Conservation (phyloP, 768 basidiomycete genomes). For the Kwoniella dendrophila region DNA sequence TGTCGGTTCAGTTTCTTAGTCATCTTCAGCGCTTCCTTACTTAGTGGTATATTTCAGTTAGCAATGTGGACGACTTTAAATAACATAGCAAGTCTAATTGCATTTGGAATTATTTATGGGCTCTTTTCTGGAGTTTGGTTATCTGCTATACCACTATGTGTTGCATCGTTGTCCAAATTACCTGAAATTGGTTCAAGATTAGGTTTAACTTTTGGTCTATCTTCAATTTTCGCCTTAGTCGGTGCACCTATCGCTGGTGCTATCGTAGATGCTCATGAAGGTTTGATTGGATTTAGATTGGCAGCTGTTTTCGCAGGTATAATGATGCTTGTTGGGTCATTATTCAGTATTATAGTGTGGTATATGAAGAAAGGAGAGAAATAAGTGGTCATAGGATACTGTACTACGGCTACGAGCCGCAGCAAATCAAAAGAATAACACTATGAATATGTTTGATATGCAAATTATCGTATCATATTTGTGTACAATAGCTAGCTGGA, state of each 20-base stretch:
- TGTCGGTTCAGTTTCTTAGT: background rate
- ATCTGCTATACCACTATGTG: background rate
- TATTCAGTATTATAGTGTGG: background rate
- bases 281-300: background rate
- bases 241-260: constrained; percentile 11
- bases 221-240: constrained; percentile 3
- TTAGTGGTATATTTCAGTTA: constrained; percentile 1
- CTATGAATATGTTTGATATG: too few species aligned
- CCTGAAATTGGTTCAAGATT: constrained; percentile 1
- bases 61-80: constrained; percentile 4
- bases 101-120: constrained; percentile 4
- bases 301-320: constrained; percentile 1
- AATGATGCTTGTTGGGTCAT: background rate
- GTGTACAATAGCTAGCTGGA: too few species aligned
- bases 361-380: background rate
- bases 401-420: too few species aligned
- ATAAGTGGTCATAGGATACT: too few species aligned
- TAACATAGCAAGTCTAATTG: background rate
- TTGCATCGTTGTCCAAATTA: constrained; percentile 3
- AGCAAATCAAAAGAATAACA: too few species aligned
- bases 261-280: constrained; percentile 1
- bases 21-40: background rate
- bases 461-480: too few species aligned
- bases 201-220: background rate
- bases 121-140: background rate